Evolutionary conservation across 768 basidiomycete species (phyloP).

Genomic region (Tylopilus sp.): DNA sequence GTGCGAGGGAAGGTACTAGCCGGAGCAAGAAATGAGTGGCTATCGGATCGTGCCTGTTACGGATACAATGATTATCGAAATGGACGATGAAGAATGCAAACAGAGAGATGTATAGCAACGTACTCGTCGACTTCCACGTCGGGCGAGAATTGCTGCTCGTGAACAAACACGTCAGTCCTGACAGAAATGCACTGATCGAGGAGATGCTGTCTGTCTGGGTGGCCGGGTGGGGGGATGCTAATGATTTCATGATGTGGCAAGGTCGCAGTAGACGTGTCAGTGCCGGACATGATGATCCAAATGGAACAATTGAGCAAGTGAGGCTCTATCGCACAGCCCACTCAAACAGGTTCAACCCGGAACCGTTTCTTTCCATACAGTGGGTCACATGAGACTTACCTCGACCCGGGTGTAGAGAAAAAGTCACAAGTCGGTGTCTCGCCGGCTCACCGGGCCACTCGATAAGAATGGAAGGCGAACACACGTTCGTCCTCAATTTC

Average conservation of each 20-base stretch:
- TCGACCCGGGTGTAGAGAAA: conserved; percentile 19
- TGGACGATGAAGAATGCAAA: conserved; percentile 1
- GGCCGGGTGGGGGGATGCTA: conserved; percentile 36
- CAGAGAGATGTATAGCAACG: conserved; percentile 15
- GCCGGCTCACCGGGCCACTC: conserved; percentile 6
- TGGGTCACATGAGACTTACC: conserved; percentile 18
- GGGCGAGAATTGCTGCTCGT: conserved; percentile 61
- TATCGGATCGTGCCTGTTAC: conserved; percentile 52
- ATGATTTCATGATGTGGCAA: conserved; percentile 57
- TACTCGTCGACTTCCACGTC: conserved; percentile 77
- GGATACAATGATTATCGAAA: conserved; percentile 4
- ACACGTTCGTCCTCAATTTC: too few relatives aligned
- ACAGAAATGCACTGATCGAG: conserved; percentile 66
- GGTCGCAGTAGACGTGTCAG: conserved; percentile 5
- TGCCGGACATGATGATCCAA: conserved; percentile 14
- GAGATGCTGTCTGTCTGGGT: conserved; percentile 41
- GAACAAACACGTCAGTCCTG: conserved; percentile 45
- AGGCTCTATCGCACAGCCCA: conserved; percentile 14
- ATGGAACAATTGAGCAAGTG: conserved; percentile 1
- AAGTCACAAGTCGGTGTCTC: conserved; percentile 2
- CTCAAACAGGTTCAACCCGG: conserved; percentile 12
- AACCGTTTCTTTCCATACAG: not conserved
- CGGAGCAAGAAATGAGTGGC: conserved; percentile 74
- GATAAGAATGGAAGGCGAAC: not conserved
- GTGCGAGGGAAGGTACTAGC: conserved; percentile 53